A percentile compares a stretch with the other conserved stretches of the same genome.
Evolutionary conservation across 2,329 filamentous ascomycete genomes (phyloP).

Genomic region (Aspergillus sp.): DNA sequence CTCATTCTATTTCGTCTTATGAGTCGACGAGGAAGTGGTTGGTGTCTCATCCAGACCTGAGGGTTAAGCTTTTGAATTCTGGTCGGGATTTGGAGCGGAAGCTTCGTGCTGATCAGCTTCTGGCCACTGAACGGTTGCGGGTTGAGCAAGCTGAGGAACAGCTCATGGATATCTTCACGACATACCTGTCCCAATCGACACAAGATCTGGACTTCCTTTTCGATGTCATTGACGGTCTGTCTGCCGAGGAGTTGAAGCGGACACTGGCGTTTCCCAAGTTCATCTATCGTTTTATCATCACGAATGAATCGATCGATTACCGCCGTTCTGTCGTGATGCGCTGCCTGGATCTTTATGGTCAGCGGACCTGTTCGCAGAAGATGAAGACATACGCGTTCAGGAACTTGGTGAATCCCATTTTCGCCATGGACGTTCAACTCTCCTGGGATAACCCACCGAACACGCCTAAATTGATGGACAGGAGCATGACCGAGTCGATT

Average conservation of each 20-base stretch:
- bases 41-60: constrained; percentile 46
- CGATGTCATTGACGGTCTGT: constrained; percentile 72
- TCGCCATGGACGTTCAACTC: constrained; percentile 91
- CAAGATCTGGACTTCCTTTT: constrained; percentile 78
- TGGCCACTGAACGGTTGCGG: constrained; percentile 66
- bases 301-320: constrained; percentile 74
- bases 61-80: constrained; percentile 53
- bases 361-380: constrained; percentile 70
- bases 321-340: constrained; percentile 74
- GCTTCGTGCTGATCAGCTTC: constrained; percentile 61
- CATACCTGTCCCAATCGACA: constrained; percentile 65
- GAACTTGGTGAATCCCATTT: constrained; percentile 87
- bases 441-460: constrained; percentile 57
- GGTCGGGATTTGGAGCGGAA: constrained; percentile 73
- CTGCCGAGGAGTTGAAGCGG: constrained; percentile 69
- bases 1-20: constrained; percentile 67
- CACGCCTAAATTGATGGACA: constrained; percentile 71
- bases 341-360: constrained; percentile 79
- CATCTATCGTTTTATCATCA: constrained; percentile 78
- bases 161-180: constrained; percentile 74
- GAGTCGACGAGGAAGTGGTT: constrained; percentile 60
- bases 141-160: constrained; percentile 86
- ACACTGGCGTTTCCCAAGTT: constrained; percentile 70
- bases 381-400: constrained; percentile 89
- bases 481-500: constrained; percentile 77